Conservation (phyloP, 2,329 filamentous ascomycete species). For the Phyllosticta citribraziliensis region DNA sequence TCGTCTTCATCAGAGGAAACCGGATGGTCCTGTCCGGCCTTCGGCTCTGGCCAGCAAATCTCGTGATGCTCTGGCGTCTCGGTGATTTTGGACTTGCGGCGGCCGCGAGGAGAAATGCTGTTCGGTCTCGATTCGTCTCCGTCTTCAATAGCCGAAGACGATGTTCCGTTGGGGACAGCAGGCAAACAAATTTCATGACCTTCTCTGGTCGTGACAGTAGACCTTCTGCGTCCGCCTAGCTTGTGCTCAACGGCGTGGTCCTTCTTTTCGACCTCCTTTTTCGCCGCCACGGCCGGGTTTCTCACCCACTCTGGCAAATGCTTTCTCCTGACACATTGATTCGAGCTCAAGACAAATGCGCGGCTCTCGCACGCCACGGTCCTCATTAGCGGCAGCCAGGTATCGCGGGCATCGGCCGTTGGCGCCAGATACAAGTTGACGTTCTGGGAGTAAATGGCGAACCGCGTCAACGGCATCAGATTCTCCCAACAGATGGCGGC, state of each 20-base stretch:
- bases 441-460: slow-evolving; percentile 79
- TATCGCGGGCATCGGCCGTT: slow-evolving; percentile 74
- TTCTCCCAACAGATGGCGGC: slow-evolving; percentile 95
- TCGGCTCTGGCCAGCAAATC: slow-evolving; percentile 13
- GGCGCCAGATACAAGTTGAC: slow-evolving; percentile 87
- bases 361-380: slow-evolving; percentile 74
- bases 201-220: slow-evolving; percentile 33
- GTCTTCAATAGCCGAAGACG: not conserved
- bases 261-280: slow-evolving; percentile 2
- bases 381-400: slow-evolving; percentile 74
- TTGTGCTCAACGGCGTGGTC: slow-evolving; percentile 10
- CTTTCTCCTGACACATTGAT: slow-evolving; percentile 62
- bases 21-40: not conserved
- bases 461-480: slow-evolving; percentile 83
- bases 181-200: slow-evolving; percentile 40
- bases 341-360: slow-evolving; percentile 76
- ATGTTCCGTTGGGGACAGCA: slow-evolving; percentile 11
- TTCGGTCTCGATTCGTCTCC: not conserved
- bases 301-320: slow-evolving; percentile 50
- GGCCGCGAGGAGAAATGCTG: not conserved
- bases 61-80: slow-evolving; percentile 13
- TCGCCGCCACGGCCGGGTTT: not conserved
- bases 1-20: slow-evolving; percentile 14
- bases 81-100: slow-evolving; percentile 10
- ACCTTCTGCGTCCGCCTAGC: slow-evolving; percentile 23